Evolutionary conservation across 1,284 basidiomycete genomes (phyloP).

Genomic region (Mycena sp.): DNA sequence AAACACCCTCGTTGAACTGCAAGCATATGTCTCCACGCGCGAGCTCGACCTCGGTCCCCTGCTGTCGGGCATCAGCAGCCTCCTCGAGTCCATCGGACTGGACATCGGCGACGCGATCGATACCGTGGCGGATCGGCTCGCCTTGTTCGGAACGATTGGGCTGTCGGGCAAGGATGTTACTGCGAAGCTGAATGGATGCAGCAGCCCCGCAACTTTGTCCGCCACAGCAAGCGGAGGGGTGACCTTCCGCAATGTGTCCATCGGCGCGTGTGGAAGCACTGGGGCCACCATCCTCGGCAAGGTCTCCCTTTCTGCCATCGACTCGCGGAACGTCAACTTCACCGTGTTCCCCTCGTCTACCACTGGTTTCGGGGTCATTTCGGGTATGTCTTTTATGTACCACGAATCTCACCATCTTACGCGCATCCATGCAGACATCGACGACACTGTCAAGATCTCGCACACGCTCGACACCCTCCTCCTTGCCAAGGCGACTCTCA

Average conservation of each 20-base stretch:
- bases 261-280: constrained; percentile 43
- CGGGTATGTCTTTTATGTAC: constrained; percentile 44
- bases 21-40: constrained; percentile 48
- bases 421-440: no score
- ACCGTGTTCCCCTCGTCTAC: constrained; percentile 47
- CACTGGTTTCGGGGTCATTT: constrained; percentile 52
- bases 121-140: constrained; percentile 40
- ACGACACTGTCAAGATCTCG: constrained; percentile 54
- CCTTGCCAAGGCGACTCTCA: constrained; percentile 46
- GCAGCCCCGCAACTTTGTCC: constrained; percentile 31
- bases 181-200: constrained; percentile 44
- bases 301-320: constrained; percentile 33
- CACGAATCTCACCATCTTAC: no score
- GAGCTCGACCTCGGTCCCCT: constrained; percentile 38
- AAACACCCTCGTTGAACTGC: constrained; percentile 42
- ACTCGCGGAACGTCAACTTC: constrained; percentile 37
- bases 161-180: constrained; percentile 42
- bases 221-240: constrained; percentile 45
- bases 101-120: constrained; percentile 40
- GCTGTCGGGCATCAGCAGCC: constrained; percentile 29
- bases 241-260: constrained; percentile 41
- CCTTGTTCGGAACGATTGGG: constrained; percentile 45
- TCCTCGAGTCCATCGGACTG: constrained; percentile 40
- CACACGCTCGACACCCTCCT: constrained; percentile 46
- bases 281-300: constrained; percentile 31